phyloP scores from a whole-genome alignment of 139 green algal genomes.

The Coelastrella sp. region DNA sequence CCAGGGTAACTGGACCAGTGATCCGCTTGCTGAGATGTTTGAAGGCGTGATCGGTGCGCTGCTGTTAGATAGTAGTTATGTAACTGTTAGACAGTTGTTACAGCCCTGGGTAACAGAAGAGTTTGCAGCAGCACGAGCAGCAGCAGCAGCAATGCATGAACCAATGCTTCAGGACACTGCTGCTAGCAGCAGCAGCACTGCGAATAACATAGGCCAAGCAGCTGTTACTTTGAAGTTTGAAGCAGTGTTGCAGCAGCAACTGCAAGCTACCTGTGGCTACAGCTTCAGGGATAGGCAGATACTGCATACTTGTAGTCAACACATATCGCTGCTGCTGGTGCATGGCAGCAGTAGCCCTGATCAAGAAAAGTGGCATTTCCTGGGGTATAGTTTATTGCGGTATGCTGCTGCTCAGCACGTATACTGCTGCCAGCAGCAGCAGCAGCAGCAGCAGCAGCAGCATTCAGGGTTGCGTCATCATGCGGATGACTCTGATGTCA shows the following conservation, averaged over 20 bases:
- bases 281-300: neutral
- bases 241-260: neutral
- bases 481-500: no score
- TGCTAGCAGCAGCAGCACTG: neutral
- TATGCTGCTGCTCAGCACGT: conserved; percentile 25
- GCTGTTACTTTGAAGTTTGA: no score
- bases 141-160: neutral
- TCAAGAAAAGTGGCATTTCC: neutral
- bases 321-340: neutral
- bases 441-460: neutral
- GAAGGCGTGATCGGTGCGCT: conserved; percentile 28
- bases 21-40: conserved; percentile 44
- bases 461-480: no score
- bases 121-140: conserved; percentile 2
- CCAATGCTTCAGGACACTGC: no score
- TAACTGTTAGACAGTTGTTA: conserved; percentile 18
- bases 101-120: conserved; percentile 14
- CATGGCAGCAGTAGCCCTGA: neutral
- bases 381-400: conserved; percentile 3
- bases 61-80: conserved; percentile 28
- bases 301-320: neutral
- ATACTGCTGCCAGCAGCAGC: neutral
- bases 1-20: neutral
- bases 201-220: neutral
- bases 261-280: neutral